Evolutionary conservation across 2,329 filamentous ascomycete species (phyloP).

Genomic region (Reticulascus tulasneorum): DNA sequence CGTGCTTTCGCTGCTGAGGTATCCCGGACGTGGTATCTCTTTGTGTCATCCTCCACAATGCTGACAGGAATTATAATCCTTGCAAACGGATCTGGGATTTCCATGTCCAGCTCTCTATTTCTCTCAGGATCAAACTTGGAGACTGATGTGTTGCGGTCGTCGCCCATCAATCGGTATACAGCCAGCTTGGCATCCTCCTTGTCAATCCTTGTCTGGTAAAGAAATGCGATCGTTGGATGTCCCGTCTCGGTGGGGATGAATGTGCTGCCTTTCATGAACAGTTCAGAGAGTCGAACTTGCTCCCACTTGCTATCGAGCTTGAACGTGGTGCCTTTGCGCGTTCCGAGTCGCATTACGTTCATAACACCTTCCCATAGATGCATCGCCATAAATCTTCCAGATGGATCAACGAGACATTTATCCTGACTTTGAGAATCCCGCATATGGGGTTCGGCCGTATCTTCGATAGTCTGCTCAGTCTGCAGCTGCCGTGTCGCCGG

Average conservation of each 20-base stretch:
- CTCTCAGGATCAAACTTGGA: constrained; percentile 52
- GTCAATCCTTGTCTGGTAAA: constrained; percentile 53
- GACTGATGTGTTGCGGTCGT: constrained; percentile 52
- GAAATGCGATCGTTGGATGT: constrained; percentile 53
- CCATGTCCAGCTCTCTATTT: constrained; percentile 51
- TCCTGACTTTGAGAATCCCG: constrained; percentile 80
- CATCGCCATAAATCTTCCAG: constrained; percentile 56
- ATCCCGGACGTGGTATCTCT: constrained; percentile 58
- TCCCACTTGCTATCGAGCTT: constrained; percentile 44
- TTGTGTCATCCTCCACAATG: constrained; percentile 49
- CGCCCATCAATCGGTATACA: constrained; percentile 54
- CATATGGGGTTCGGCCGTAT: constrained; percentile 56
- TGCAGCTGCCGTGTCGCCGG: constrained; percentile 45
- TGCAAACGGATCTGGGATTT: constrained; percentile 52
- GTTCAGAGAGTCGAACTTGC: constrained; percentile 53
- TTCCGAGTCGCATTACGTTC: constrained; percentile 49
- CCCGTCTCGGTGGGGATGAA: constrained; percentile 57
- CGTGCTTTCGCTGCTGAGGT: constrained; percentile 50
- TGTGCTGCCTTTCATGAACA: constrained; percentile 55
- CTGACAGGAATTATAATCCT: constrained; percentile 61
- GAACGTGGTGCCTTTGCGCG: constrained; percentile 38
- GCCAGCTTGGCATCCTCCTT: constrained; percentile 51
- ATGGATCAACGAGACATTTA: constrained; percentile 79
- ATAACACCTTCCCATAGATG: constrained; percentile 59
- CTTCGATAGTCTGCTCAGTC: constrained; percentile 47